A percentile compares a stretch with the other conserved stretches of the same genome.
These are phyloP conservation scores for Phytomonas francai DNA, from an alignment of 208 protist species.

Conservation along the genomic window DNA sequence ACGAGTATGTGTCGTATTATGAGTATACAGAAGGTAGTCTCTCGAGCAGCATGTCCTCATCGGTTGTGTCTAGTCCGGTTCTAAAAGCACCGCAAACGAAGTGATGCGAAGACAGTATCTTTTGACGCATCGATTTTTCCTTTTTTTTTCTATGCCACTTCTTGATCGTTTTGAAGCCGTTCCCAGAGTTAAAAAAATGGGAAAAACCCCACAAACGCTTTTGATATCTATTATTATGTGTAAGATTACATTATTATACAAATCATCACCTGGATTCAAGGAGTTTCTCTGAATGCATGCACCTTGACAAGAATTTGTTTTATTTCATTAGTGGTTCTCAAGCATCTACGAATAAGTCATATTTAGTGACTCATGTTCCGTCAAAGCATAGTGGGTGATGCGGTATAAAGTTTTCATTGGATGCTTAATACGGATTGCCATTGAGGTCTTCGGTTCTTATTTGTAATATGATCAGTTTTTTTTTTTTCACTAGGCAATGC, in stretches of 20 bases:
- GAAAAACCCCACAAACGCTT: not conserved
- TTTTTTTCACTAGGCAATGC: not conserved
- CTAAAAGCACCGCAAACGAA: not conserved
- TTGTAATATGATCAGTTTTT: not conserved
- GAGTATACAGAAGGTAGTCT: not conserved
- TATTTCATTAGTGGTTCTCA: not conserved
- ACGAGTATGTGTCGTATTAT: not conserved
- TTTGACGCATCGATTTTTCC: not conserved
- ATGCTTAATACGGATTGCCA: not conserved
- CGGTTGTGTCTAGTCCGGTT: not conserved
- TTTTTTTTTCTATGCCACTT: too few relatives aligned
- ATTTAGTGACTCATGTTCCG: not conserved
- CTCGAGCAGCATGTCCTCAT: not conserved
- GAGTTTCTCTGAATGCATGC: not conserved
- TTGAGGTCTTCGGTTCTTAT: not conserved
- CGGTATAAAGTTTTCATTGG: not conserved
- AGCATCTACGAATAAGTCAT: not conserved
- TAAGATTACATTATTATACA: not conserved
- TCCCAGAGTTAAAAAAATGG: not conserved
- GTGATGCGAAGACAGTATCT: not conserved
- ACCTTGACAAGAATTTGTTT: not conserved
- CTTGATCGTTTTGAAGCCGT: not conserved
- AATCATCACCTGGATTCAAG: not conserved
- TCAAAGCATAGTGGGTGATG: not conserved
- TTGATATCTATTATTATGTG: not conserved